These are phyloP conservation scores for Poterioochromonas sp. DNA, from an alignment of 352 stramenopile species.

Conservation along the genomic window DNA sequence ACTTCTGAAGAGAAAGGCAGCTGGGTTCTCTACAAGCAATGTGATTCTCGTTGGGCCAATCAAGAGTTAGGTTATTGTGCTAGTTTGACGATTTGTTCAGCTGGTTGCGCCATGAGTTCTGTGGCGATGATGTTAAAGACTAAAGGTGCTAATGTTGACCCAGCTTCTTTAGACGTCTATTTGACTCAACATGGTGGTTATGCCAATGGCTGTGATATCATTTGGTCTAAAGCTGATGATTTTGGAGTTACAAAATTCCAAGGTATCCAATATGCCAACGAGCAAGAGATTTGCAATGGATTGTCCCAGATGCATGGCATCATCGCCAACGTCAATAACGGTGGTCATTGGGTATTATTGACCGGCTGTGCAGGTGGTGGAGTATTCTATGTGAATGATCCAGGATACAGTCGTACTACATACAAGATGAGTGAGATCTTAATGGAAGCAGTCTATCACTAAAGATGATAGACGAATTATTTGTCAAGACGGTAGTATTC, in stretches of 20 bases:
- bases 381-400: constrained; percentile 14
- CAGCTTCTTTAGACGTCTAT: neutral
- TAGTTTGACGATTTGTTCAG: neutral
- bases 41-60: constrained; percentile 6
- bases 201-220: constrained; percentile 1
- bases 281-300: neutral
- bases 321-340: constrained; percentile 2
- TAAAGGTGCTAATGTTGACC: neutral
- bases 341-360: constrained; percentile 8
- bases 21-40: constrained; percentile 9
- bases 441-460: constrained; percentile 5
- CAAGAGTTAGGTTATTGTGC: neutral
- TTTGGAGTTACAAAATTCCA: neutral
- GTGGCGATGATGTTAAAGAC: neutral
- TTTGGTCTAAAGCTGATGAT: neutral
- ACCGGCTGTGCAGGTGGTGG: neutral
- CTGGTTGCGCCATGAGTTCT: constrained; percentile 16
- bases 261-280: neutral
- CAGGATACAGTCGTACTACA: constrained; percentile 5
- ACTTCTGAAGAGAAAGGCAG: neutral
- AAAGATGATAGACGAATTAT: too few relatives aligned
- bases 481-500: too few relatives aligned
- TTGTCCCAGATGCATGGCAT: neutral
- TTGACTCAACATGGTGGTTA: neutral
- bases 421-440: neutral